Evolutionary conservation across 495 filamentous ascomycete species (phyloP), one percentile per base, ranked within the genome.

Genomic region (Aspergillus hancockii): DNA sequence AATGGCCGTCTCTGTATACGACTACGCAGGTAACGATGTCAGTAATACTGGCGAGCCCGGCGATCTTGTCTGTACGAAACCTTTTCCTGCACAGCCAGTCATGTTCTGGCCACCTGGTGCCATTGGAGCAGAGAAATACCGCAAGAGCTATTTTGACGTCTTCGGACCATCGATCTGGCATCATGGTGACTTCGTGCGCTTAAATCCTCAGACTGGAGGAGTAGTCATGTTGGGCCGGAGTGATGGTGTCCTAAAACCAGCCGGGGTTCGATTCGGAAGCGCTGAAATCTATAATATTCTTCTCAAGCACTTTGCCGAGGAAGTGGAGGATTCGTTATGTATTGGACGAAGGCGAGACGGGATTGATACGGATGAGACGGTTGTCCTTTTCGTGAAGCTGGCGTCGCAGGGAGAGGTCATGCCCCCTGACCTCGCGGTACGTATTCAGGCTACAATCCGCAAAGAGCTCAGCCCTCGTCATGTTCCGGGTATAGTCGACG

Each of bases 271-370:
- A 34, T 97, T 97, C 63, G 92, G 92, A 16, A 89, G 85, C 43
- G 89, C 91, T 7, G 92, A 97, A 74, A 95, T 97, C 36, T 97
- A 97, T 71, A 96, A 95, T 64, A 75, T 96, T n/a, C 74, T 96
- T 4, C 81, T 93, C 16, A 82, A 89, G 51, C 85, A 92, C 67
- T 96, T 95, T 65, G 83, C 86, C 5, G 79, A 82, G 36, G 82
- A 90, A 60, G 76, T 96, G 23, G 89, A 90, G 58, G 92, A 97
- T 63, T 89, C 90, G 0, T 76, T 97, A 4, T 96, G 92, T 59
- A 84, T 97, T 61, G 92, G 92, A 0, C 81, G 91, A 0, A 72
- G 91, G 49, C 75, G 91, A 21, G 85, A 86, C 25, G 76, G 75
- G 0, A 71, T 78, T 32, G 93, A 96, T 67, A 74, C 75, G 0